Percentiles rank a stretch among this genome's conserved stretches.
Evolutionary conservation across 2,329 filamentous ascomycete species (phyloP).

Genomic region (Malbranchea cinnamomea): DNA sequence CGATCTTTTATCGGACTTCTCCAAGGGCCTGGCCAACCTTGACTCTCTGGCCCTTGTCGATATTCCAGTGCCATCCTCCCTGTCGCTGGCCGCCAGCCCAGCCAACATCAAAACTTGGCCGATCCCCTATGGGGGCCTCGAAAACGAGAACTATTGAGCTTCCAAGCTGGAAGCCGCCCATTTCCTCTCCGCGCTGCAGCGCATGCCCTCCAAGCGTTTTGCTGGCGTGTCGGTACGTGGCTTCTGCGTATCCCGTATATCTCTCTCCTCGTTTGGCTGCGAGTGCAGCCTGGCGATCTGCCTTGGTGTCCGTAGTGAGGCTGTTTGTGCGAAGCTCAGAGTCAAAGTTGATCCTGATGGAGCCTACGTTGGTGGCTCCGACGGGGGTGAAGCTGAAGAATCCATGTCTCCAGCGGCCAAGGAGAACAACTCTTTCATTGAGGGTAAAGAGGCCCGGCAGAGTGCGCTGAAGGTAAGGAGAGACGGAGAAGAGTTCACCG

Average conservation of each 20-base stretch:
- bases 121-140: conserved; percentile 61
- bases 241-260: conserved; percentile 85
- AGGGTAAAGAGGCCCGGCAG: conserved; percentile 89
- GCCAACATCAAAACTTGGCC: conserved; percentile 44
- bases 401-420: conserved; percentile 90
- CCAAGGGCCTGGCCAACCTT: conserved; percentile 82
- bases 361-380: conserved; percentile 92
- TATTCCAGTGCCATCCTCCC: conserved; percentile 69
- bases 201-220: conserved; percentile 68
- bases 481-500: conserved; percentile 88
- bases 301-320: conserved; percentile 79
- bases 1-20: conserved; percentile 42
- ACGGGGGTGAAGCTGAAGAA: conserved; percentile 96
- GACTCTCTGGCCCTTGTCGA: conserved; percentile 75
- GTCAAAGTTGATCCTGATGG: conserved; percentile 95
- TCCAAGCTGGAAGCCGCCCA: conserved; percentile 94
- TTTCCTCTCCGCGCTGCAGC: conserved; percentile 77
- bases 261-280: conserved; percentile 61
- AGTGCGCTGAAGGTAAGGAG: conserved; percentile 83
- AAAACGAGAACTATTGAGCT: conserved; percentile 94
- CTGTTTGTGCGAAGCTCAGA: conserved; percentile 84
- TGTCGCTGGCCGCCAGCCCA: conserved; percentile 42
- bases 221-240: conserved; percentile 69
- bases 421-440: conserved; percentile 86
- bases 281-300: conserved; percentile 69